Percentiles rank a stretch among this genome's conserved stretches.
Evolutionary conservation across 768 basidiomycete genomes (phyloP).

Genomic region (Russula sp.): DNA sequence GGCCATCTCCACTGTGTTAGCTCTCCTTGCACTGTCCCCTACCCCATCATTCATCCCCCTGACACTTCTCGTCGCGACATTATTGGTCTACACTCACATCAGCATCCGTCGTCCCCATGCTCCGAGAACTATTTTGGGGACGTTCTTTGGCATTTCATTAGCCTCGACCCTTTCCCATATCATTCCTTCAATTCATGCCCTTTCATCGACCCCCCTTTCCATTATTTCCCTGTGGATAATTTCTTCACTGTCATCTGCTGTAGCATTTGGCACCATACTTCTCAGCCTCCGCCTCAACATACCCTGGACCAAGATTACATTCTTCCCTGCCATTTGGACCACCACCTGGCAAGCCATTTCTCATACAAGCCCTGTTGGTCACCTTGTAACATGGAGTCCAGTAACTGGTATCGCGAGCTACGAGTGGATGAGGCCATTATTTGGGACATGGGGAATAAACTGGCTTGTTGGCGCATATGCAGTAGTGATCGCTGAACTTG

Average conservation of each 20-base stretch:
- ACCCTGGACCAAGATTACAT: constrained; percentile 41
- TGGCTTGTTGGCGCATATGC: constrained; percentile 78
- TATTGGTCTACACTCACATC: constrained; percentile 28
- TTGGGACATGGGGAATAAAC: constrained; percentile 59
- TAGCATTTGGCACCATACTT: constrained; percentile 33
- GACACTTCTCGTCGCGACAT: constrained; percentile 26
- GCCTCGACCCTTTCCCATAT: constrained; percentile 29
- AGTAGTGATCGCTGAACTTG: constrained; percentile 49
- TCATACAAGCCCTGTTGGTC: constrained; percentile 58
- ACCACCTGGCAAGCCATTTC: constrained; percentile 52
- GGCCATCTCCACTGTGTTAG: background rate
- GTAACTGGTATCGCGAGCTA: constrained; percentile 49
- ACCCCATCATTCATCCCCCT: constrained; percentile 31
- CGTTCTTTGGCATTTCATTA: constrained; percentile 26
- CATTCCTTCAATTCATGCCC: constrained; percentile 37
- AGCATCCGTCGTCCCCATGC: constrained; percentile 21
- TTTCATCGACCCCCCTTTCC: constrained; percentile 49
- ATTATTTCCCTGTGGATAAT: constrained; percentile 40
- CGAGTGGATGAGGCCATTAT: constrained; percentile 51
- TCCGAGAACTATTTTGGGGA: constrained; percentile 5
- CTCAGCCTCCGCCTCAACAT: constrained; percentile 30
- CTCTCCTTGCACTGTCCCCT: constrained; percentile 28
- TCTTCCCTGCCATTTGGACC: constrained; percentile 71
- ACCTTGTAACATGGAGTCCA: constrained; percentile 68
- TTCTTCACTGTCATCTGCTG: constrained; percentile 39